Conservation (phyloP, 371 early-diverging fungal genomes). For the Neoconidiobolus thromboides region DNA sequence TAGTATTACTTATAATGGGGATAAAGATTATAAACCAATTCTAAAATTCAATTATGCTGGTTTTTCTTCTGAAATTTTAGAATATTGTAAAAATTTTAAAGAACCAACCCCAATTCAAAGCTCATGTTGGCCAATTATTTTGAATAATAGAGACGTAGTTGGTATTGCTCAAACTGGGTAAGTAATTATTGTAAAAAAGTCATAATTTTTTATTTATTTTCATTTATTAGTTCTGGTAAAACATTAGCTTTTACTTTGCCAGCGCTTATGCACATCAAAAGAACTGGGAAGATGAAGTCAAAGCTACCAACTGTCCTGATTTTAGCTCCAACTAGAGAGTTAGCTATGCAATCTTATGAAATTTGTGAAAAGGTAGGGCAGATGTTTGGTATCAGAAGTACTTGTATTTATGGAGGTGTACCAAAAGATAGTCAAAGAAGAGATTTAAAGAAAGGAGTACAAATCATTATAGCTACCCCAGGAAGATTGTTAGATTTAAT, state of each 20-base stretch:
- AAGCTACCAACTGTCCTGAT: slow-evolving; percentile 53
- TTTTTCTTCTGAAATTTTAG: slow-evolving; percentile 46
- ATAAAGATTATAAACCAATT: slow-evolving; percentile 47
- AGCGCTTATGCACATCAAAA: slow-evolving; percentile 46
- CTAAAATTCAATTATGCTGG: slow-evolving; percentile 53
- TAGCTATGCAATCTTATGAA: slow-evolving; percentile 83
- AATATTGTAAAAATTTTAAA: slow-evolving; percentile 64
- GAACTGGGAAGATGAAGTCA: slow-evolving; percentile 10
- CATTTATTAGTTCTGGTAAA: slow-evolving; percentile 51
- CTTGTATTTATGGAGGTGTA: slow-evolving; percentile 60
- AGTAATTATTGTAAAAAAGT: not conserved
- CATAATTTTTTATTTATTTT: not conserved
- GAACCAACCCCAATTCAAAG: slow-evolving; percentile 95
- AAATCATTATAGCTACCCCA: slow-evolving; percentile 86
- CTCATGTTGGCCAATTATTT: slow-evolving; percentile 66
- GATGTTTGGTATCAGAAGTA: slow-evolving; percentile 46
- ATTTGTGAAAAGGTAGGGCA: slow-evolving; percentile 41
- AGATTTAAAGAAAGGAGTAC: slow-evolving; percentile 37
- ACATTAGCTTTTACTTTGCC: slow-evolving; percentile 90
- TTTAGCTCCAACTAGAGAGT: slow-evolving; percentile 87
- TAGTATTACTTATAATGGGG: slow-evolving; percentile 39
- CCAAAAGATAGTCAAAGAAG: slow-evolving; percentile 42
- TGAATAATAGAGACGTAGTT: slow-evolving; percentile 51
- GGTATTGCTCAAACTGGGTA: slow-evolving; percentile 75
- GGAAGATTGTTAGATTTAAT: slow-evolving; percentile 87